Percentiles rank a stretch among this genome's conserved stretches.
phyloP scores from a whole-genome alignment of 441 rosid genomes.

The Adansonia rubrostipa region DNA sequence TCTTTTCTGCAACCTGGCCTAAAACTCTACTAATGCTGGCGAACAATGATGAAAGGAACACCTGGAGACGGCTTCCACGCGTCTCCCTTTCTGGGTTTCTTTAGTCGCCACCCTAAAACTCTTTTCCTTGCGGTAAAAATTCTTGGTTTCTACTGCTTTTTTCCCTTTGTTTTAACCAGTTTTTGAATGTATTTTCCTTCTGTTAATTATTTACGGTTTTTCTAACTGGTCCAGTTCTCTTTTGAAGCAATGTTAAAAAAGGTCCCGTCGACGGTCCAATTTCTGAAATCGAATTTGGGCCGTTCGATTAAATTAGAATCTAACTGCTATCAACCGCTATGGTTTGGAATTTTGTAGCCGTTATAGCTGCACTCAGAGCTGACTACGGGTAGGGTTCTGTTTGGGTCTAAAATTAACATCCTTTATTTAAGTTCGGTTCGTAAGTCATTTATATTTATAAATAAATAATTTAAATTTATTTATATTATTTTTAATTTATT shows the following conservation, averaged over 20 bases:
- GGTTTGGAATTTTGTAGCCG: constrained; percentile 34
- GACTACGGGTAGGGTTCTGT: too few relatives aligned
- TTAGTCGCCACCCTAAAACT: constrained; percentile 39
- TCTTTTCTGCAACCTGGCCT: constrained; percentile 33
- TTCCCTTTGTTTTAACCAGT: constrained; percentile 1
- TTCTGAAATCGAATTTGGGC: constrained; percentile 1
- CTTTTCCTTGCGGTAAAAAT: background rate
- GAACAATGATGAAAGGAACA: constrained; percentile 43
- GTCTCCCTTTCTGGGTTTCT: constrained; percentile 42
- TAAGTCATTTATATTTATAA: too few relatives aligned
- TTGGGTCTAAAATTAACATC: too few relatives aligned
- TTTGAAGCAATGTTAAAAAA: constrained; percentile 25
- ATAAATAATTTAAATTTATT: too few relatives aligned
- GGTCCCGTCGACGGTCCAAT: constrained; percentile 40
- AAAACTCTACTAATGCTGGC: constrained; percentile 41
- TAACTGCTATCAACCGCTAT: constrained; percentile 27
- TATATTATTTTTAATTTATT: too few relatives aligned
- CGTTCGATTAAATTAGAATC: constrained; percentile 34
- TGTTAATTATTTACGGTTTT: too few relatives aligned
- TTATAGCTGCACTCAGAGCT: background rate
- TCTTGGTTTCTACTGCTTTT: background rate
- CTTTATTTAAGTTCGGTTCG: too few relatives aligned
- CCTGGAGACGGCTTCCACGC: constrained; percentile 50
- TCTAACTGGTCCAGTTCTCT: background rate
- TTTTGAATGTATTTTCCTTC: background rate